These are phyloP conservation scores for Carnegiea gigantea DNA, from an alignment of 179 eudicot genomes.

Conservation along the genomic window DNA sequence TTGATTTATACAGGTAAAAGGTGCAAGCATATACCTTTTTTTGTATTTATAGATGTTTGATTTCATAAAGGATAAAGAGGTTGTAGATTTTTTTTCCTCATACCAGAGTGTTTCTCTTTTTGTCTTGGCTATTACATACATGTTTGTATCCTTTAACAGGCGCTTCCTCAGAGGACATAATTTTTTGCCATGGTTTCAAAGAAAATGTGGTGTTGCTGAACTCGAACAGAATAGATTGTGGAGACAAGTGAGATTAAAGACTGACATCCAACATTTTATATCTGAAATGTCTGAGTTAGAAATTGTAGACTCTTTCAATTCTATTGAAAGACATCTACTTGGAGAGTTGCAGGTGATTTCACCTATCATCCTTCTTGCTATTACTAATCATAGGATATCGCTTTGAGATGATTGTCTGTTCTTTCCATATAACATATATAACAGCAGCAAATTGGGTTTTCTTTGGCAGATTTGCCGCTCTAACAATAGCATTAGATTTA, in stretches of 20 bases:
- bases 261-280: conserved; percentile 61
- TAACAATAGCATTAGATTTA: not conserved
- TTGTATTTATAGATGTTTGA: not conserved
- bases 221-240: conserved; percentile 82
- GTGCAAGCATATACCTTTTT: not conserved
- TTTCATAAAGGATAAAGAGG: not conserved
- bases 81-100: not conserved
- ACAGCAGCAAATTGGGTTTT: not conserved
- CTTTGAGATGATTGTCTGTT: not conserved
- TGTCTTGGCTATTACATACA: not conserved
- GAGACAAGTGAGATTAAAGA: conserved; percentile 79
- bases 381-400: not conserved
- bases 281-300: conserved; percentile 76
- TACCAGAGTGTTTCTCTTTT: not conserved
- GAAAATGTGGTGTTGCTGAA: conserved; percentile 80
- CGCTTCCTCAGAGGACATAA: conserved; percentile 82
- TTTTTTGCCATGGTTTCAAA: conserved; percentile 85
- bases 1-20: conserved; percentile 83
- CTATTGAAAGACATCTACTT: conserved; percentile 77
- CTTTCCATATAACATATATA: not conserved
- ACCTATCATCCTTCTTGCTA: not conserved
- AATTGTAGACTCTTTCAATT: conserved; percentile 83
- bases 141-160: conserved; percentile 36
- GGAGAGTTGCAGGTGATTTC: conserved; percentile 71
- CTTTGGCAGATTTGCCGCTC: not conserved